Evolutionary conservation across 805 yeast species (phyloP).

Genomic region (Candida railenensis): DNA sequence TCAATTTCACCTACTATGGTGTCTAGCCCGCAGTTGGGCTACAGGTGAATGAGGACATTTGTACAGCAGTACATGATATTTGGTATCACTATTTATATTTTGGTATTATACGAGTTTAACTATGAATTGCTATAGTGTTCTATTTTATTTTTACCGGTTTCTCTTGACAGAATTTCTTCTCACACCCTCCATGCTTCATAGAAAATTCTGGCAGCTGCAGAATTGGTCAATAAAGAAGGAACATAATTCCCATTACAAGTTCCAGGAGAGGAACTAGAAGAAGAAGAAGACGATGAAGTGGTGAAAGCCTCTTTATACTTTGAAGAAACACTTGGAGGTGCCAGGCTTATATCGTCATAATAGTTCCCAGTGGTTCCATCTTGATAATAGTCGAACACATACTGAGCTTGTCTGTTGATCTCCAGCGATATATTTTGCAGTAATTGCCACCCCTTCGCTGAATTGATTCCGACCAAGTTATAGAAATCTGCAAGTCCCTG

Average conservation of each 20-base stretch:
- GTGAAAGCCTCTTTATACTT: slow-evolving; percentile 8
- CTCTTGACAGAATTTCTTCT: neutral
- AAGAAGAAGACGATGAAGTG: slow-evolving; percentile 2
- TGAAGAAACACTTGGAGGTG: slow-evolving; percentile 7
- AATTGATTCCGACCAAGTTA: slow-evolving; percentile 2
- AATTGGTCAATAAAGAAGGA: slow-evolving; percentile 17
- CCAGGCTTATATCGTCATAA: slow-evolving; percentile 6
- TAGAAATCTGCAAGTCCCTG: slow-evolving; percentile 23
- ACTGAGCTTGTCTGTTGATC: slow-evolving; percentile 9
- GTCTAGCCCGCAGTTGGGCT: too few species aligned
- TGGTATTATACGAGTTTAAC: neutral
- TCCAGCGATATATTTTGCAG: slow-evolving; percentile 1
- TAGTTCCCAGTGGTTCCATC: slow-evolving; percentile 11
- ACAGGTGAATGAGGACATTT: too few species aligned
- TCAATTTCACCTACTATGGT: too few species aligned
- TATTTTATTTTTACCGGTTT: neutral
- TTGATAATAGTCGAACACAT: slow-evolving; percentile 11
- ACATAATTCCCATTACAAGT: slow-evolving; percentile 8
- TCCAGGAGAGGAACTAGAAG: slow-evolving; percentile 4
- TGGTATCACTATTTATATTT: too few species aligned
- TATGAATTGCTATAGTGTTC: neutral
- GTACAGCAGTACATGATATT: neutral
- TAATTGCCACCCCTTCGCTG: neutral
- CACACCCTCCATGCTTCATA: slow-evolving; percentile 11
- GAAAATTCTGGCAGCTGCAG: slow-evolving; percentile 21